Base-by-base conservation (phyloP, 1,284 basidiomycete genomes). In the Rhodotorula sp. region DNA sequence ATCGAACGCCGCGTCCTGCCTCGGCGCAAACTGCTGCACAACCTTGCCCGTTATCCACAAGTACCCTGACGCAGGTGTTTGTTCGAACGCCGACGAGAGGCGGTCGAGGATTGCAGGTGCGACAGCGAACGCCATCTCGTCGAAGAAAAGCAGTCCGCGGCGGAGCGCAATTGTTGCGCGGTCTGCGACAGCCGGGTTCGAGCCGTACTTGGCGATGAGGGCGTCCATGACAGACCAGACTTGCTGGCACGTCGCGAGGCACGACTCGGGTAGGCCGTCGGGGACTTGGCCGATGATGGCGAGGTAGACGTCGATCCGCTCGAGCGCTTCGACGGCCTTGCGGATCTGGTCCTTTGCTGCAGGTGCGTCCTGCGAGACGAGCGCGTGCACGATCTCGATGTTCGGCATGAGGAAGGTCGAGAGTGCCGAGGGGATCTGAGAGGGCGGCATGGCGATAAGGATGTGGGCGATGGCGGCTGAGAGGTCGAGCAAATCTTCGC, bases 381-480 rank as follows among this genome's bases (percentile, higher is more conserved):
- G 17, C 7, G 63, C 13, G 66, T 83, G 82, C 1, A 85, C 76
- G n/a, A 79, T 74, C 71, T 82, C 81, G 30, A 86, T 79, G 47
- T 85, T 74, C 1, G 85, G 85, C 76, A 83, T 83, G 19, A 89
- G 86, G 80, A 99, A 98, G 27, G 89, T 89, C 75, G 88, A 87
- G 58, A 99, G 84, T 0, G 90, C 91, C 72, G 88, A 85, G 3
- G 92, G 91, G 19, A 92, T 91, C 74, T 87, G 87, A 62, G 89
- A 88, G 0, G 82, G 68, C 1, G 90, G 88, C 91, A 98, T 94
- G 1, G 89, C 90, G 39, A 90, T 90, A 69, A 99, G 94, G 67
- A 99, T 91, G 80, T 92, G 89, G 2, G 92, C 94, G 67, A 99
- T 93, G 7, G 94, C 95, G 79, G 96, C 93, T 77, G 94, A 94